Evolutionary conservation across 768 basidiomycete genomes (phyloP), one percentile per base, ranked within the genome.

Genomic region (Mycena polygramma): DNA sequence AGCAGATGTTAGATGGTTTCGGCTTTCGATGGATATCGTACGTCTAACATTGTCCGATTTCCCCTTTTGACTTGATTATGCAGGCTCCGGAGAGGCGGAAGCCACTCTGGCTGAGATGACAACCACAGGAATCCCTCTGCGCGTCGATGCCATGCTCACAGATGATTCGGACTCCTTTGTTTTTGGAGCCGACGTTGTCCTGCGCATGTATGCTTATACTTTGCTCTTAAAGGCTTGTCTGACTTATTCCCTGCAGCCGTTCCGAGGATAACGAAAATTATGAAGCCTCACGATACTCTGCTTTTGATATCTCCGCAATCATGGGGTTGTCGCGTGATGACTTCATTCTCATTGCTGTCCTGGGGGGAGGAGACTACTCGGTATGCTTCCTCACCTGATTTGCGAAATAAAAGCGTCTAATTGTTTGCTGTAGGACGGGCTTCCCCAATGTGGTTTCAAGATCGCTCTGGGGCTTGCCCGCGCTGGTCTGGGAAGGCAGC

Each of bases 41-140:
- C 14, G 68, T 66, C 36, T 49, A 49, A 4, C 9, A 45, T 37
- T 58, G 35, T 45, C 46, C 30, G n/a, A 43, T 4, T 9, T 46
- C 14, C 30, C 35, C 30, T 39, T 17, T 15, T 52, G 13, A 52
- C 52, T 7, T 5, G 14, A 54, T 41, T 22, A n/a, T 19, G 49
- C 20, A 81, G 79, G 88, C 88, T 20, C 86, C 86, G 88, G 87
- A 17, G 88, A 88, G 75, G 88, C 88, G 1, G 88, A 89, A 63
- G 87, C 87, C 4, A 87, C 88, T 64, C 78, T 89, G 7, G 86
- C 87, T 2, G 75, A 79, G n/a, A 81, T 89, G 71, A 85, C 83
- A 46, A 69, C 74, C 0, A 74, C 77, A 60, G 83, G 83, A 19
- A 70, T 79, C 39, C 70, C 70, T 4, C 35, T 57, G 26, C 52